phyloP scores from a whole-genome alignment of 495 filamentous ascomycete genomes.

The Penicillium waksmanii region DNA sequence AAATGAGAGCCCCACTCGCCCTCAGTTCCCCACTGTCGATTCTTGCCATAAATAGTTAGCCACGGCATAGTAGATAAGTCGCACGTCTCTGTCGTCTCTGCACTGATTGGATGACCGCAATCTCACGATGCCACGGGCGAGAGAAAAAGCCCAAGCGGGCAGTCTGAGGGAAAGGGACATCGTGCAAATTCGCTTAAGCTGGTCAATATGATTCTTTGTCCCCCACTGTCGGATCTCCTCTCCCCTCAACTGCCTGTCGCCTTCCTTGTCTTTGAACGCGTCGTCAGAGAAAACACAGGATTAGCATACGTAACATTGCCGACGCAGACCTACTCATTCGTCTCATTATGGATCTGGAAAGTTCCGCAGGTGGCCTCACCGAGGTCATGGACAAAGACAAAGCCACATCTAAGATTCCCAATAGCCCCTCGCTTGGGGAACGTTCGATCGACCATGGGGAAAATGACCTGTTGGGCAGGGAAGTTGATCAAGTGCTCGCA shows the following conservation, averaged over 20 bases:
- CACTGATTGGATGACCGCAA: slow-evolving; percentile 1
- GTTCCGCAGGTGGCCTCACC: slow-evolving; percentile 10
- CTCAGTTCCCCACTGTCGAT: no score
- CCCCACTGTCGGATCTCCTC: not conserved
- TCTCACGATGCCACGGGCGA: slow-evolving; percentile 4
- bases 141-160: not conserved
- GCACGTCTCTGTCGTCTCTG: no score
- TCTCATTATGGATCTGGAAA: slow-evolving; percentile 24
- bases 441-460: slow-evolving; percentile 36
- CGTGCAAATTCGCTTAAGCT: slow-evolving; percentile 5
- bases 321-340: not conserved
- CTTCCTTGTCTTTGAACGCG: not conserved
- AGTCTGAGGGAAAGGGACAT: not conserved
- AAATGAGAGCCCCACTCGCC: no score
- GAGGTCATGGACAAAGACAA: not conserved
- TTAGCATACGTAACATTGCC: no score
- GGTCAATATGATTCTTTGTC: not conserved
- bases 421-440: slow-evolving; percentile 15
- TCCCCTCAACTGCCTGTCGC: not conserved
- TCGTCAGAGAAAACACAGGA: not conserved
- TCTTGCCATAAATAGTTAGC: no score
- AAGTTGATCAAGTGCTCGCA: slow-evolving; percentile 64
- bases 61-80: no score
- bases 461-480: slow-evolving; percentile 55
- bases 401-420: slow-evolving; percentile 8